A percentile compares a stretch with the other conserved stretches of the same genome.
Conservation (phyloP, 345 rosid species). For the Euphorbia pulcherrima region DNA sequence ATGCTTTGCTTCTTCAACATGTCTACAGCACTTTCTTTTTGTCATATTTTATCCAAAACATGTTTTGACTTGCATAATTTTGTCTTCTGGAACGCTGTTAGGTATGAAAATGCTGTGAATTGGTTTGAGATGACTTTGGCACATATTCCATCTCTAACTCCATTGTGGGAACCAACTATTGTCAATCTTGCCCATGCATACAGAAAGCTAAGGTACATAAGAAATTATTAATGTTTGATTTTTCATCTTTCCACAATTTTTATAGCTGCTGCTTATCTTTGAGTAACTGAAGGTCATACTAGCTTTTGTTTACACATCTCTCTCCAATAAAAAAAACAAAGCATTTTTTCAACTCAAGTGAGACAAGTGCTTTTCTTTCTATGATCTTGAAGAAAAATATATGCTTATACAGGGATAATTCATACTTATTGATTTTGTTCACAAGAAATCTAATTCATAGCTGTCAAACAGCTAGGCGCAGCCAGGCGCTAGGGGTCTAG, state of each 20-base stretch:
- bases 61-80: conserved; percentile 9
- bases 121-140: conserved; percentile 94
- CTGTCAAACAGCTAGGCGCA: no score
- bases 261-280: conserved; percentile 7
- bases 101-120: conserved; percentile 78
- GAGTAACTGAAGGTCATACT: not conserved
- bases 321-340: not conserved
- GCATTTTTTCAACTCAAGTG: not conserved
- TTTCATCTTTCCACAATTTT: conserved; percentile 9
- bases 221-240: not conserved
- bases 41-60: not conserved
- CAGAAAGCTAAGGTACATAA: conserved; percentile 71
- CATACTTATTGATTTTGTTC: not conserved
- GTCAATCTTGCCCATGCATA: conserved; percentile 88
- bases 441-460: not conserved
- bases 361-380: not conserved
- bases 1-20: not conserved
- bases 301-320: not conserved
- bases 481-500: no score
- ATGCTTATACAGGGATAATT: not conserved
- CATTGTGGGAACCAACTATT: conserved; percentile 86
- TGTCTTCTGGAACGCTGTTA: conserved; percentile 33
- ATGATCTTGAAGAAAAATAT: not conserved
- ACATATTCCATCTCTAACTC: conserved; percentile 64
- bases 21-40: not conserved